Percentiles rank a stretch among this genome's conserved stretches.
phyloP scores from a whole-genome alignment of 2,329 filamentous ascomycete species.

The Daldinia sp. region DNA sequence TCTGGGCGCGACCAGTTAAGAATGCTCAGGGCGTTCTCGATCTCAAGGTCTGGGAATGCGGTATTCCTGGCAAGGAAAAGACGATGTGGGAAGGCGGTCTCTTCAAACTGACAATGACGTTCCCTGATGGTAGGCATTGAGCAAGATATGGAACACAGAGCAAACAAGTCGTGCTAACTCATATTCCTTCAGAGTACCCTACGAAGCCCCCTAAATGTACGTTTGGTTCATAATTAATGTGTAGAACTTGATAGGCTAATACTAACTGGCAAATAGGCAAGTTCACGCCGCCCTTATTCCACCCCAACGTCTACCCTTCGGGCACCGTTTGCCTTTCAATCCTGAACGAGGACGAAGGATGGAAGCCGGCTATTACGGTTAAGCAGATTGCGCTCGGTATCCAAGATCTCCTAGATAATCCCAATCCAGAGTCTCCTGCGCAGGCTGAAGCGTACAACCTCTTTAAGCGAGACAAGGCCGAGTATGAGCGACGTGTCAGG shows the following conservation, averaged over 20 bases:
- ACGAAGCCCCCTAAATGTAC: constrained; percentile 99
- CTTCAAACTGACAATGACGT: constrained; percentile 92
- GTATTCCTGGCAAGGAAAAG: constrained; percentile 94
- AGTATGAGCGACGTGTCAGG: constrained; percentile 90
- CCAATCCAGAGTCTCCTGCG: constrained; percentile 95
- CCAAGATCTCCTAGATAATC: constrained; percentile 94
- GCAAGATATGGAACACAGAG: constrained; percentile 30
- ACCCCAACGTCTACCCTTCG: constrained; percentile 98
- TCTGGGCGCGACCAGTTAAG: constrained; percentile 90
- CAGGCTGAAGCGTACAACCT: constrained; percentile 98
- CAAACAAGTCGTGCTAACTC: constrained; percentile 21
- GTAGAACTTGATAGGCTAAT: background rate
- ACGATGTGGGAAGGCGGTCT: constrained; percentile 98
- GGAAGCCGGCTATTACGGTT: constrained; percentile 98
- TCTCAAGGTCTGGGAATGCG: constrained; percentile 96
- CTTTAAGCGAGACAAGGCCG: constrained; percentile 87
- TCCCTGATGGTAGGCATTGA: constrained; percentile 82
- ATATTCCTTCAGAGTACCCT: constrained; percentile 79
- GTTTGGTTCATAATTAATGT: constrained; percentile 50
- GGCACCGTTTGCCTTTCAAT: constrained; percentile 98
- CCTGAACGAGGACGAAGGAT: constrained; percentile 97
- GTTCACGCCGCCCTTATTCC: constrained; percentile 95
- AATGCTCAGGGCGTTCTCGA: constrained; percentile 85
- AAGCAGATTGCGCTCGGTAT: constrained; percentile 98
- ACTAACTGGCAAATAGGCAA: constrained; percentile 73